Percentiles rank a stretch among this genome's conserved stretches.
Evolutionary conservation across 208 protist genomes (phyloP).

Genomic region (Crithidia sp.): DNA sequence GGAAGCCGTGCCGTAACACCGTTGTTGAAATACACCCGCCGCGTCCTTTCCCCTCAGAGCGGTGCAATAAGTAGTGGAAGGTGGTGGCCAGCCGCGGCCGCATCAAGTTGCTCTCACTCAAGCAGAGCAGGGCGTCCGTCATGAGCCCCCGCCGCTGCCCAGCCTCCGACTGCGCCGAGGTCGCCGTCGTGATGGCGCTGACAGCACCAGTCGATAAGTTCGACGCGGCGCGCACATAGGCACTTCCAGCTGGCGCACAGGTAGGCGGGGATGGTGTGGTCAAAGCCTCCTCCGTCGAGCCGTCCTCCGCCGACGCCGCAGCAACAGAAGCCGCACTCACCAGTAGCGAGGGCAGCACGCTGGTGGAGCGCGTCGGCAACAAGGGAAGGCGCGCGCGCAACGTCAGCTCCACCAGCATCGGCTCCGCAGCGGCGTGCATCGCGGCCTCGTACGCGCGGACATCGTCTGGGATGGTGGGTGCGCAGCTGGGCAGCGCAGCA

Average conservation of each 20-base stretch:
- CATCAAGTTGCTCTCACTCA: conserved; percentile 17
- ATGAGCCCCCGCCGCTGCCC: background rate
- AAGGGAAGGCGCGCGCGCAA: conserved; percentile 23
- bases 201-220: conserved; percentile 1
- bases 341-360: conserved; percentile 10
- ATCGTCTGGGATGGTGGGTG: background rate
- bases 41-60: background rate
- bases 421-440: conserved; percentile 3
- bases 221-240: background rate
- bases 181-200: conserved; percentile 2
- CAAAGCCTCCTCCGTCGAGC: background rate
- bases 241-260: background rate
- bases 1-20: no score
- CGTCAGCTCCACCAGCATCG: conserved; percentile 8
- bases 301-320: background rate
- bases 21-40: no score
- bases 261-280: background rate
- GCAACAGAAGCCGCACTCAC: conserved; percentile 14
- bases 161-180: background rate
- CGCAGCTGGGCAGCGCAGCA: background rate
- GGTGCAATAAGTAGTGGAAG: conserved; percentile 8
- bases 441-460: conserved; percentile 20
- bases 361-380: conserved; percentile 8
- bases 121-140: conserved; percentile 15
- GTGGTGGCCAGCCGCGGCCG: background rate